Evolutionary conservation across 2,329 filamentous ascomycete genomes (phyloP), one percentile per base, ranked within the genome.

Genomic region (Penicillium aurantiogriseum): DNA sequence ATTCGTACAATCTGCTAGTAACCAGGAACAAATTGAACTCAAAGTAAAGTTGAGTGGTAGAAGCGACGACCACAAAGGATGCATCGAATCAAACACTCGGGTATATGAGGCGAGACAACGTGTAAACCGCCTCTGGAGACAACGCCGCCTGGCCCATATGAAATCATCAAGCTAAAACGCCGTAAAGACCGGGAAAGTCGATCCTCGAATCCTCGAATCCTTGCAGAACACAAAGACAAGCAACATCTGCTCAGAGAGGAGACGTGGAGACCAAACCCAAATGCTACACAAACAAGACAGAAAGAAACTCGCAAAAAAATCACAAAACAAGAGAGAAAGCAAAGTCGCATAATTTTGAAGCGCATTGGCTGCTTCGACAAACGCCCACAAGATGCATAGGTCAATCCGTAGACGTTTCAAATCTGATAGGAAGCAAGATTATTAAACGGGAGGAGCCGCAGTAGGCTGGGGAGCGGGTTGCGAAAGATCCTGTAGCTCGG

Each of bases 371-470:
- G 44, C 57, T 60, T 63, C 58, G 52, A 56, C 56, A 59, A 72
- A 74, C 71, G 69, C 71, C 71, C 60, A 63, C 54, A 60, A 62
- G 63, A 73, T 74, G 71, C 71, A 70, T 66, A 65, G 57, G 51
- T 57, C 53, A 54, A 61, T 38, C 45, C 51, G 50, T 52, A 60
- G 59, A 44, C 40, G 56, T 45, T 40, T 39, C 40, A 15, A 25
- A 56, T 47, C 43, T 38, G 39, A 33, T 46, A 56, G 13, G 43
- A 49, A 49, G 13, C 40, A 49, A 25, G 23, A 11, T 50, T 60
- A 11, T 50, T 60, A 65, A 43, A 65, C 57, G n/a, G 54, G 61
- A 46, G 59, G 56, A 29, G 56, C 64, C 23, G 63, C 53, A 38
- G 53, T 11, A 50, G 55, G 35, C 49, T 66, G 60, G 7, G 61